Evolutionary conservation across 2,329 filamentous ascomycete genomes (phyloP), one percentile per base, ranked within the genome.

Genomic region (Cercospora zeae-maydis): DNA sequence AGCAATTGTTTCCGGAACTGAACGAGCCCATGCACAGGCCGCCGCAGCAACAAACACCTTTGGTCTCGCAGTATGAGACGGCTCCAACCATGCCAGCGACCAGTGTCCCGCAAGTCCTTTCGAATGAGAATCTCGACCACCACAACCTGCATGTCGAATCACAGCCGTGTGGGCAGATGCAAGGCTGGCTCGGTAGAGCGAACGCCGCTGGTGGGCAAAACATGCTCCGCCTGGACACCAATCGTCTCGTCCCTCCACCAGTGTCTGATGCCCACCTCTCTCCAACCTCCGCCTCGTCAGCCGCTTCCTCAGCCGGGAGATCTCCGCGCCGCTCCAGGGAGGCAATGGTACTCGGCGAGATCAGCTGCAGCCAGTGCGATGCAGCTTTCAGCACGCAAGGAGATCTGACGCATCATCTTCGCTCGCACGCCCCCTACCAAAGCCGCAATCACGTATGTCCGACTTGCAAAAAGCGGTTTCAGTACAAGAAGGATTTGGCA

Each of bases 381-480:
- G 64, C 64, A 7, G 59, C 57, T 5, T 69, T 69, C 52, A 52
- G 57, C 21, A 66, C 63, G 3, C 66, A 65, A 49, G 63, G 64
- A 3, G 66, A 66, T 16, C 52, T 69, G 4, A 68, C 67, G 10
- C 67, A 69, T 27, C 67, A 69, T 42, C 60, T 64, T 2, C 66
- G 67, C 10, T 66, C 64, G 16, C 67, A 69, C 31, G 24, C 52
- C 31, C 64, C 67, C 4, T 69, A 69, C 31, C 37, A 54, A 14
- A 66, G 59, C 30, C 64, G 67, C 4, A 66, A 63, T 14, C 66
- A 69, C 21, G 67, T 67, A 4, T 69, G 67, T 34, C 37, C 42
- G 14, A 39, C 61, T 4, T 69, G 67, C 57, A 42, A 66, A 3
- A 69, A 68, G 52, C 61, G 67, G 14, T 69, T 69, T 33, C 67